A percentile compares a stretch with the other conserved stretches of the same genome.
Evolutionary conservation across 108 stramenopile species (phyloP).

Genomic region (Cafeteria roenbergensis): DNA sequence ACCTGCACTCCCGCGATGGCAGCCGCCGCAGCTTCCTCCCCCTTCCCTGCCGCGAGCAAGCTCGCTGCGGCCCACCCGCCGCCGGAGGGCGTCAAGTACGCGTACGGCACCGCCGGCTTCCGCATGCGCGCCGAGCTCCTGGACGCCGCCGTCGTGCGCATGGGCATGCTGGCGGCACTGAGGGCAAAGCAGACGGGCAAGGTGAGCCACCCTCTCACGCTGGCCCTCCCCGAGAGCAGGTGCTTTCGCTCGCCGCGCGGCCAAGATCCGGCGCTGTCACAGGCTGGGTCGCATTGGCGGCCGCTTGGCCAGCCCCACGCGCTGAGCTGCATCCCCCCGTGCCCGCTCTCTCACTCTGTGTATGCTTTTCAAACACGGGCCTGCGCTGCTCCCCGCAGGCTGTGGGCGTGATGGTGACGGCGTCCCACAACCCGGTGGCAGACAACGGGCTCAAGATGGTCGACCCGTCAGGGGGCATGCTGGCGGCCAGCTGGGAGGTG

Average conservation of each 20-base stretch:
- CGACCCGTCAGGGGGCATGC: constrained; percentile 22
- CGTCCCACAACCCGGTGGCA: constrained; percentile 74
- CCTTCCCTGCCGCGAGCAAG: too few species aligned
- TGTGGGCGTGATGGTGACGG: constrained; percentile 89
- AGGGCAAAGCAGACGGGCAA: constrained; percentile 7
- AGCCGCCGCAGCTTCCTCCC: too few species aligned
- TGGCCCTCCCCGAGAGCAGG: neutral
- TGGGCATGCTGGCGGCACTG: constrained; percentile 38
- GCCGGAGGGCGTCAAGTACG: constrained; percentile 1
- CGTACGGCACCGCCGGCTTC: constrained; percentile 44
- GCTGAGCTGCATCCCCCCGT: too few species aligned
- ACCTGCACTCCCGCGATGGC: too few species aligned
- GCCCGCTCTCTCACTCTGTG: too few species aligned
- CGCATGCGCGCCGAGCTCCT: constrained; percentile 27
- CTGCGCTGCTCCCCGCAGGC: neutral
- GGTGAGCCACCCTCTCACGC: neutral
- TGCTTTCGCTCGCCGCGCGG: too few species aligned
- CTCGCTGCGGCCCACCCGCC: constrained; percentile 7
- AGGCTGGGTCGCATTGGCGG: too few species aligned
- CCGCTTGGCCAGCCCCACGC: too few species aligned
- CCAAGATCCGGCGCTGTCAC: too few species aligned
- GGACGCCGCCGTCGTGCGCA: constrained; percentile 31
- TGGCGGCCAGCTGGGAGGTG: constrained; percentile 11
- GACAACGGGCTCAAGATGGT: constrained; percentile 95
- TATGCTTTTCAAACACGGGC: too few species aligned